These are phyloP conservation scores for Annona squamosa DNA, from an alignment of 164 flowering plant species.

Conservation along the genomic window DNA sequence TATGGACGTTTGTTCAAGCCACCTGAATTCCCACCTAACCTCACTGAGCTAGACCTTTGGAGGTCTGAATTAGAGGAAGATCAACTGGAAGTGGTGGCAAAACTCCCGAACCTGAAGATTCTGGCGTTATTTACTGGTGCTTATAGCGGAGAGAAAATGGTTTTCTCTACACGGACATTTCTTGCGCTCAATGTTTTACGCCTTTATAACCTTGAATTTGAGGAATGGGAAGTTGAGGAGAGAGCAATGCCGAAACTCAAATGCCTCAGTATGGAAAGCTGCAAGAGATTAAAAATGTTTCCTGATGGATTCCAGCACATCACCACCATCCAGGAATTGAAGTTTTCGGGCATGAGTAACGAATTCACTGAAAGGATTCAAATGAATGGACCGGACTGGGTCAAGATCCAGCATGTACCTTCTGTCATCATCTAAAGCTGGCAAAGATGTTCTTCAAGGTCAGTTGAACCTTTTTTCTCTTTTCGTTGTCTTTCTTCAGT, in stretches of 20 bases:
- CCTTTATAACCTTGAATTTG: neutral
- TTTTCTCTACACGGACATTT: neutral
- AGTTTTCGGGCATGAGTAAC: neutral
- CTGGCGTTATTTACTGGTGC: neutral
- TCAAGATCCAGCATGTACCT: neutral
- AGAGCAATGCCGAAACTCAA: constrained; percentile 1
- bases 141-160: constrained; percentile 11
- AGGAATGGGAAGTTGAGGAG: constrained; percentile 7
- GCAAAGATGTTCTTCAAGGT: no score
- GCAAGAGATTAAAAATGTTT: constrained; percentile 18
- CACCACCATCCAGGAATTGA: constrained; percentile 13
- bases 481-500: no score
- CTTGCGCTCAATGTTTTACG: neutral
- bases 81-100: neutral
- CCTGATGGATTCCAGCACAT: constrained; percentile 24
- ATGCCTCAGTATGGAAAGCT: neutral
- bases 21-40: neutral
- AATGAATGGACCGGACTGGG: neutral
- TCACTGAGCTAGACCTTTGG: neutral
- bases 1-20: neutral
- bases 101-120: constrained; percentile 1
- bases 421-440: neutral
- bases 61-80: neutral
- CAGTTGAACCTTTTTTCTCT: no score
- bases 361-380: neutral